Evolutionary conservation across 1,139 yeast species (phyloP).

Genomic region (Hanseniaspora uvarum): DNA sequence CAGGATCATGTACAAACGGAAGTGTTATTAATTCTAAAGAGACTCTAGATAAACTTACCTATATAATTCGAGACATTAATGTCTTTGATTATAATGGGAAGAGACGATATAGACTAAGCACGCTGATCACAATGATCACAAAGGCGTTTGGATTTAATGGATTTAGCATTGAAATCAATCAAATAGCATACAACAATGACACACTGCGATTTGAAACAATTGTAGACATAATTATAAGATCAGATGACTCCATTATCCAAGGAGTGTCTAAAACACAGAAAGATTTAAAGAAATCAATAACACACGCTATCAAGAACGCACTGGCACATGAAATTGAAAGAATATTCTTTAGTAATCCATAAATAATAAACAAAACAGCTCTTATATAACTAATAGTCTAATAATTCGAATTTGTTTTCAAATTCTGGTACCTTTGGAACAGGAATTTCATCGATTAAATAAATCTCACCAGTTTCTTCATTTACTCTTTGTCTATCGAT

Average conservation of each 20-base stretch:
- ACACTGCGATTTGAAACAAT: not conserved
- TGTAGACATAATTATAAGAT: constrained; percentile 9
- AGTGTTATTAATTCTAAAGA: not conserved
- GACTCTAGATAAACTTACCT: not conserved
- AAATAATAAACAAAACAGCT: not conserved
- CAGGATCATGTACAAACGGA: not conserved
- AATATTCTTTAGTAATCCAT: not conserved
- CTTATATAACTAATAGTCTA: constrained; percentile 12
- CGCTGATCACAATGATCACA: constrained; percentile 28
- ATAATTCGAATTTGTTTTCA: constrained; percentile 18
- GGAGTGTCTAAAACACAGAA: not conserved
- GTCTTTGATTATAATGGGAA: not conserved
- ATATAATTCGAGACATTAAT: constrained; percentile 2
- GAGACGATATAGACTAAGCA: constrained; percentile 23
- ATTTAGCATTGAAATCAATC: constrained; percentile 27
- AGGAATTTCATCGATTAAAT: constrained; percentile 63
- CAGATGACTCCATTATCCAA: constrained; percentile 13
- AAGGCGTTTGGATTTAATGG: constrained; percentile 31
- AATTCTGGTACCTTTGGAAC: constrained; percentile 52
- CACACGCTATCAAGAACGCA: constrained; percentile 10
- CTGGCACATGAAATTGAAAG: not conserved
- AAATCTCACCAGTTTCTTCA: constrained; percentile 79
- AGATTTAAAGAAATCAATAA: constrained; percentile 6
- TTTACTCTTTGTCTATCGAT: constrained; percentile 69
- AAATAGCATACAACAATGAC: constrained; percentile 3